Conservation (phyloP, 352 stramenopile genomes). For the Thalassiosira hispida region DNA sequence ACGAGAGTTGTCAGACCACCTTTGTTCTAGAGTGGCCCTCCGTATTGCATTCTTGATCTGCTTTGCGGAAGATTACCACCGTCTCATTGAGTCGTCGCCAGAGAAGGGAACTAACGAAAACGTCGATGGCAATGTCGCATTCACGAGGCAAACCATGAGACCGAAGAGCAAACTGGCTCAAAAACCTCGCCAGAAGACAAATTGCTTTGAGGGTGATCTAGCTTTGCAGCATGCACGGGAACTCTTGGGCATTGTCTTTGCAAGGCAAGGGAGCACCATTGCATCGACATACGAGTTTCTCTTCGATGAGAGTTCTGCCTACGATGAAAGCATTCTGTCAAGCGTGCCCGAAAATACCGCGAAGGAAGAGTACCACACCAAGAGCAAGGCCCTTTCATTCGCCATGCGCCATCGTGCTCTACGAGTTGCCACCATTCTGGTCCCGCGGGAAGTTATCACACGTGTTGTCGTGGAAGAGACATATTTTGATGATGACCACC, state of each 20-base stretch:
- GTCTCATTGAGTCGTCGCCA: conserved; percentile 24
- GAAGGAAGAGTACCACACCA: conserved; percentile 24
- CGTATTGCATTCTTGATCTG: conserved; percentile 82
- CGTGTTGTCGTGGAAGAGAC: conserved; percentile 67
- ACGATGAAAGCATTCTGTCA: conserved; percentile 41
- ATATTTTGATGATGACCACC: conserved; percentile 48
- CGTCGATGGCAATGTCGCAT: conserved; percentile 38
- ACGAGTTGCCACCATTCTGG: conserved; percentile 75
- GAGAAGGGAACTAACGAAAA: conserved; percentile 47
- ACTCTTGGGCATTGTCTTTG: conserved; percentile 81
- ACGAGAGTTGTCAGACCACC: conserved; percentile 67
- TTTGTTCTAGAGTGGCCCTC: conserved; percentile 60
- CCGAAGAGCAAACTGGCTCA: conserved; percentile 39
- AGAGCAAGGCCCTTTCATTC: conserved; percentile 73
- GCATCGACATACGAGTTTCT: conserved; percentile 46
- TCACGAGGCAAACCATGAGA: conserved; percentile 41
- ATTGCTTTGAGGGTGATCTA: conserved; percentile 56
- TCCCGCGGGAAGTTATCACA: conserved; percentile 73
- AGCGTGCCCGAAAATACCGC: conserved; percentile 21
- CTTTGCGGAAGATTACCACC: conserved; percentile 68
- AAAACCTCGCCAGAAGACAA: conserved; percentile 36
- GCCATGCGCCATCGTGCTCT: conserved; percentile 83
- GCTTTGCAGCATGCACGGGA: conserved; percentile 71
- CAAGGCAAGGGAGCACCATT: conserved; percentile 54
- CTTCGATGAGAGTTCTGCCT: conserved; percentile 36